phyloP scores from a whole-genome alignment of 345 rosid species.

The Acer campestre region DNA sequence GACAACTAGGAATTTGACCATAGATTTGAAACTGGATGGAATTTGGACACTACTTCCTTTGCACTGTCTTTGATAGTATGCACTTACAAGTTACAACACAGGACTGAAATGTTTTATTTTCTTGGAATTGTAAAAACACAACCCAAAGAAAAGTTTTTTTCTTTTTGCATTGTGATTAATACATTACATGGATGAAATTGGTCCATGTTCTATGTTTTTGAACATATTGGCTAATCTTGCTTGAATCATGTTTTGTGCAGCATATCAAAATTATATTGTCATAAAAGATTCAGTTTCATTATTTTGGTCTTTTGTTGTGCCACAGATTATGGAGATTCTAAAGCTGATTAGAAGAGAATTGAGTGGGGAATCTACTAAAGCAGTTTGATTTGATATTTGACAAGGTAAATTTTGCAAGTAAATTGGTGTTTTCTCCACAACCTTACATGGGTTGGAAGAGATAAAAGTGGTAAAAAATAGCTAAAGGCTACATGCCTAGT shows the following conservation, averaged over 20 bases:
- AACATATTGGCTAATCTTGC: too few relatives aligned
- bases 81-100: too few relatives aligned
- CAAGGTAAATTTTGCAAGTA: slow-evolving; percentile 22
- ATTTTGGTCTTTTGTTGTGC: slow-evolving; percentile 10
- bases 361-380: slow-evolving; percentile 57
- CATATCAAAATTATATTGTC: not conserved
- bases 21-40: too few relatives aligned
- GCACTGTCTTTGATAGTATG: too few relatives aligned
- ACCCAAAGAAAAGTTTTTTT: not conserved
- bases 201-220: too few relatives aligned
- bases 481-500: not conserved
- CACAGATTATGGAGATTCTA: slow-evolving; percentile 82
- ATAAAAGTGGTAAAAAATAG: not conserved
- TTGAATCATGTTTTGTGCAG: too few relatives aligned
- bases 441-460: not conserved
- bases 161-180: not conserved
- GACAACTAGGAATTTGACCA: too few relatives aligned
- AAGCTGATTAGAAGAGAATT: slow-evolving; percentile 81
- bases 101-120: not conserved
- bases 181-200: too few relatives aligned
- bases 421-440: slow-evolving; percentile 1
- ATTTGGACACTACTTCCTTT: too few relatives aligned
- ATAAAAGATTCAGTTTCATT: not conserved
- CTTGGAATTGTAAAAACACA: not conserved
- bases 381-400: slow-evolving; percentile 27